Percentiles rank a stretch among this genome's conserved stretches.
phyloP scores from a whole-genome alignment of 257 asterid species.

The Nicotiana sylvestris region DNA sequence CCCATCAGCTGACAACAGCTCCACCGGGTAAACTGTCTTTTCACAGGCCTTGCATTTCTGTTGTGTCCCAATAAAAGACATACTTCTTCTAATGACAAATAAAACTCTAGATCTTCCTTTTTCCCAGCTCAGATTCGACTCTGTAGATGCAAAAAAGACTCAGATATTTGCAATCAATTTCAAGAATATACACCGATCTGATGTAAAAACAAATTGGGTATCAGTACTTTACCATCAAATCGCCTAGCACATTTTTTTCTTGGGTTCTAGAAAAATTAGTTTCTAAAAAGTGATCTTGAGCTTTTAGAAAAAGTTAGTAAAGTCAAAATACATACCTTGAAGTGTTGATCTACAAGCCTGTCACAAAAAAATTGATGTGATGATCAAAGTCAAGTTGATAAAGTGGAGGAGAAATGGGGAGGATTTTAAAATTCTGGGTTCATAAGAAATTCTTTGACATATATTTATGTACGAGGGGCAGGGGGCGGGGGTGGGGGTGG shows the following conservation, averaged over 20 bases:
- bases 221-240: no score
- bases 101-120: slow-evolving; percentile 16
- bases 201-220: neutral
- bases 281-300: no score
- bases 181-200: neutral
- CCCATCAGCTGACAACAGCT: slow-evolving; percentile 94
- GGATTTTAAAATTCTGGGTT: no score
- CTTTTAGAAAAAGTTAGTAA: neutral
- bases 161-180: neutral
- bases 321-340: neutral
- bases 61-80: slow-evolving; percentile 88
- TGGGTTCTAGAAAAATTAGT: no score
- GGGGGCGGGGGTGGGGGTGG: neutral
- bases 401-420: no score
- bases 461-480: neutral
- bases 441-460: neutral
- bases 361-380: neutral
- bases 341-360: neutral
- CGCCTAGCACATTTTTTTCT: no score
- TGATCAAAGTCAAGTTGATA: neutral
- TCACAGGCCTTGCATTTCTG: slow-evolving; percentile 97
- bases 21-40: slow-evolving; percentile 93
- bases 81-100: slow-evolving; percentile 7
- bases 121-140: slow-evolving; percentile 16
- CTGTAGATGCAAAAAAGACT: neutral